Evolutionary conservation across 106 monocot species (phyloP).

Genomic region (Apostasia shenzhenica): DNA sequence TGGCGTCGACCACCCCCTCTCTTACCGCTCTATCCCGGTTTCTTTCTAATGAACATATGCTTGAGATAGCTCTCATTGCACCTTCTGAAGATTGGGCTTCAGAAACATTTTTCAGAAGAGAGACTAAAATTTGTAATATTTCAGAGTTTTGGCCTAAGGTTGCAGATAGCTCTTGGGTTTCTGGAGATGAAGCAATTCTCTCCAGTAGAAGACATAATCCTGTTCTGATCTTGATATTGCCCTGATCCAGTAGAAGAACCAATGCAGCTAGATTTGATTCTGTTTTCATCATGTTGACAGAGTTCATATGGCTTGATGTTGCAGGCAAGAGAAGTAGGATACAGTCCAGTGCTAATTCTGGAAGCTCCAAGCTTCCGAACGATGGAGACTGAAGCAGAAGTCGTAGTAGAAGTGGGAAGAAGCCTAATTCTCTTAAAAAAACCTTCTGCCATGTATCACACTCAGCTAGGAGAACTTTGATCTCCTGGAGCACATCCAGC

Average conservation of each 20-base stretch:
- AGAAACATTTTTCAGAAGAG: background rate
- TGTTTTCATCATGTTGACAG: background rate
- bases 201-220: conserved; percentile 8
- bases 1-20: conserved; percentile 13
- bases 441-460: background rate
- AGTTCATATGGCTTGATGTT: background rate
- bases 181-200: background rate
- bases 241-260: conserved; percentile 4
- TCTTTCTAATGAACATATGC: conserved; percentile 6
- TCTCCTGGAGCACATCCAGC: conserved; percentile 2
- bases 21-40: conserved; percentile 12
- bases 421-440: conserved; percentile 2
- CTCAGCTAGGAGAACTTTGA: background rate
- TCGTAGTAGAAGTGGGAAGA: conserved; percentile 1
- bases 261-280: background rate
- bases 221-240: background rate
- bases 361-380: background rate
- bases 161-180: background rate
- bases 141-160: conserved; percentile 1
- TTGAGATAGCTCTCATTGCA: conserved; percentile 2
- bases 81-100: background rate
- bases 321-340: background rate
- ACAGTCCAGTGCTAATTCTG: conserved; percentile 8
- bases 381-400: conserved; percentile 3
- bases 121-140: background rate